These are phyloP conservation scores for Cornus suecica DNA, from an alignment of 148 eudicot genomes.

Conservation along the genomic window DNA sequence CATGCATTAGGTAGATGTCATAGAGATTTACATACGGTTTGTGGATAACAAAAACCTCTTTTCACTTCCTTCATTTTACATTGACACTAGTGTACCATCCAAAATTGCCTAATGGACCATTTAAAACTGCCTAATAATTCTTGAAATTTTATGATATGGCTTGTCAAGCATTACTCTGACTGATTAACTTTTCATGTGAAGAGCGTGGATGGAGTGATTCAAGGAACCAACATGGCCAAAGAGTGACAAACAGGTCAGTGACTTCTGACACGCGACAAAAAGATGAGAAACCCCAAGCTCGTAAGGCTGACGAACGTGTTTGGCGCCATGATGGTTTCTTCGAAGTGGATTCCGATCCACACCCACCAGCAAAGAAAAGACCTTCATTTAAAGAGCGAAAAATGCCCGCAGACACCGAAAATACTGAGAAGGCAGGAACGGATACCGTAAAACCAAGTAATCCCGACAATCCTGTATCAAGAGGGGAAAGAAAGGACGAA, in stretches of 20 bases:
- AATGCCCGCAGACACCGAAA: constrained; percentile 34
- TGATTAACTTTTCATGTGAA: constrained; percentile 11
- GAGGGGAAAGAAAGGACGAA: constrained; percentile 38
- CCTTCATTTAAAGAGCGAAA: constrained; percentile 84
- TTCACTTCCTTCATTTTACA: background rate
- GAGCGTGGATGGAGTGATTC: constrained; percentile 73
- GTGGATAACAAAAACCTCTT: background rate
- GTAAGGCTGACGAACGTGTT: constrained; percentile 36
- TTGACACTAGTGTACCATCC: too few relatives aligned
- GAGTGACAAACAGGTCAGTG: constrained; percentile 22
- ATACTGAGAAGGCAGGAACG: constrained; percentile 21
- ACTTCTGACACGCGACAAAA: constrained; percentile 28
- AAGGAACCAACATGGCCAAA: constrained; percentile 41
- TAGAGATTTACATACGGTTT: background rate
- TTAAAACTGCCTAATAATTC: background rate
- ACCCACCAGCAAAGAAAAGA: constrained; percentile 55
- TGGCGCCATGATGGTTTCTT: constrained; percentile 65
- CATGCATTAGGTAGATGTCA: background rate
- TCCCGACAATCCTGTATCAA: constrained; percentile 19
- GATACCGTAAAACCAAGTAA: constrained; percentile 29
- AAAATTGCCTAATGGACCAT: too few relatives aligned
- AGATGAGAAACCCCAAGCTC: constrained; percentile 44
- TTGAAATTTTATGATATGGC: background rate
- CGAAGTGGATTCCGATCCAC: constrained; percentile 40
- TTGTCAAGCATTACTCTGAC: background rate